phyloP scores from a whole-genome alignment of 2,329 filamentous ascomycete genomes.

The Ophiostoma tasmaniense region DNA sequence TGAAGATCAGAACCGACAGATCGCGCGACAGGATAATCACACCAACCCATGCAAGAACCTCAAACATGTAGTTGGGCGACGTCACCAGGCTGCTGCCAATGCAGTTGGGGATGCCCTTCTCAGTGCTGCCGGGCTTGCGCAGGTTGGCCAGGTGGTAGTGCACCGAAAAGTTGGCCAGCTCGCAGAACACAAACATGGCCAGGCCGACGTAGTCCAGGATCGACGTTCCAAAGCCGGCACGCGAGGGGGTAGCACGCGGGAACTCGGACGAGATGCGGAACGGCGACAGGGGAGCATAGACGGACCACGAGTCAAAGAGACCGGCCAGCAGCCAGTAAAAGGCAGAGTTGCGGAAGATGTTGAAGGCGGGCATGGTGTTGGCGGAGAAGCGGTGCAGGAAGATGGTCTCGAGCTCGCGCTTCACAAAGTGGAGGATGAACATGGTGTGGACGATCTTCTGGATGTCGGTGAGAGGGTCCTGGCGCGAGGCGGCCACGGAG shows the following conservation, averaged over 20 bases:
- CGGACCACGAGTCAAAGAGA: constrained; percentile 70
- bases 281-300: constrained; percentile 68
- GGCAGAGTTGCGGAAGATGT: constrained; percentile 89
- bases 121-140: constrained; percentile 69
- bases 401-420: constrained; percentile 90
- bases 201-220: constrained; percentile 58
- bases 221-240: constrained; percentile 21
- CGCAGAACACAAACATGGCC: constrained; percentile 65
- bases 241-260: constrained; percentile 14
- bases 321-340: constrained; percentile 91
- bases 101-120: constrained; percentile 79
- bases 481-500: constrained; percentile 30
- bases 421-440: constrained; percentile 76
- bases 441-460: constrained; percentile 69
- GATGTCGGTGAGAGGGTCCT: constrained; percentile 39
- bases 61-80: constrained; percentile 96
- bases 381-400: constrained; percentile 93
- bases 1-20: constrained; percentile 70
- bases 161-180: constrained; percentile 70
- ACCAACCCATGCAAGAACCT: constrained; percentile 78
- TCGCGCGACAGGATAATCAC: constrained; percentile 72
- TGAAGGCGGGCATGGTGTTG: constrained; percentile 82
- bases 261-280: constrained; percentile 32
- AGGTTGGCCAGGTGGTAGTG: constrained; percentile 73
- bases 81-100: constrained; percentile 82